These are phyloP conservation scores for Microglena sp. DNA, from an alignment of 139 green algal genomes.

Conservation along the genomic window DNA sequence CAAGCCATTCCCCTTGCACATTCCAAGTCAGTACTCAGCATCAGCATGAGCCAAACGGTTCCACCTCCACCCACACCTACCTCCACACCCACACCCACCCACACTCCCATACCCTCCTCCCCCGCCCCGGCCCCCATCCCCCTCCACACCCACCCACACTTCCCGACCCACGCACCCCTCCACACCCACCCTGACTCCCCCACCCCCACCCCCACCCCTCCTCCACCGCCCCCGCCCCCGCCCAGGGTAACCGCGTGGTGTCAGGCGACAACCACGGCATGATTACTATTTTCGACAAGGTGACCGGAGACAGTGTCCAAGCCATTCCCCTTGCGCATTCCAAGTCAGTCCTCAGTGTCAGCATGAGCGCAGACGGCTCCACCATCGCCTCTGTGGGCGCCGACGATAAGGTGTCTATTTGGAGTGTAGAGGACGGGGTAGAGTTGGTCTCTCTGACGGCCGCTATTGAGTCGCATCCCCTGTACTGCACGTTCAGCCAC, in stretches of 20 bases:
- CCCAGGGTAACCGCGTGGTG: conserved; percentile 19
- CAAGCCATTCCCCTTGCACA: conserved; percentile 38
- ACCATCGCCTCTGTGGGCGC: conserved; percentile 30
- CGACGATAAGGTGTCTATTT: conserved; percentile 38
- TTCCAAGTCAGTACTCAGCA: conserved; percentile 19
- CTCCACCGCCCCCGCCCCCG: no score
- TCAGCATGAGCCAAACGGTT: conserved; percentile 28
- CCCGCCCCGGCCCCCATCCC: no score
- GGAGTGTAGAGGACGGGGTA: conserved; percentile 31
- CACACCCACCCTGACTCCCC: no score
- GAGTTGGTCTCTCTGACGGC: conserved; percentile 34
- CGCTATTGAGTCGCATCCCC: conserved; percentile 30
- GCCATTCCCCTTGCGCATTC: conserved; percentile 33
- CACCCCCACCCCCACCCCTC: no score
- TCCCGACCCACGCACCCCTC: no score
- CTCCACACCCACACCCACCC: no score
- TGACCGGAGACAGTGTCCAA: conserved; percentile 30
- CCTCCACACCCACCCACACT: no score
- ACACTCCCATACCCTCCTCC: no score
- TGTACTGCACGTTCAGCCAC: conserved; percentile 33
- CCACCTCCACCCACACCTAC: conserved; percentile 29
- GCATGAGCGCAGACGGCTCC: conserved; percentile 28
- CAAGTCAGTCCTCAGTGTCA: conserved; percentile 23
- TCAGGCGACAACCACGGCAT: conserved; percentile 37
- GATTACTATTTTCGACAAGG: conserved; percentile 39